Evolutionary conservation across 139 green algal species (phyloP).

Genomic region (Chlamydomonas sphaeroides): DNA sequence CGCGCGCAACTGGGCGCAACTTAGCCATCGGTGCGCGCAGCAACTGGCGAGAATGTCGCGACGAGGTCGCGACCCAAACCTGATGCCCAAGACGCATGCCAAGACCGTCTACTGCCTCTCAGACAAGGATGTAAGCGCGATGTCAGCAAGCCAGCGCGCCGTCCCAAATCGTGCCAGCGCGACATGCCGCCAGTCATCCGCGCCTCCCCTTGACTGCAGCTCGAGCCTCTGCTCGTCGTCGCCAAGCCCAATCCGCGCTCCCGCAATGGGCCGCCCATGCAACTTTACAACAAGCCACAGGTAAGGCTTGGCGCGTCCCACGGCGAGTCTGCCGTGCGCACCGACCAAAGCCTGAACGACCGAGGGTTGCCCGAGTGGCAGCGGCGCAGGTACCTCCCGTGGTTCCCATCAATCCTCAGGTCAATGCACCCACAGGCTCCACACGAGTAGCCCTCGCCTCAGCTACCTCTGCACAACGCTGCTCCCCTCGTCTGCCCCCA

Average conservation of each 20-base stretch:
- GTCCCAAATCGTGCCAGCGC: background rate
- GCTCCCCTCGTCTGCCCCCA: background rate
- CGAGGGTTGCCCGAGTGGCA: too few relatives aligned
- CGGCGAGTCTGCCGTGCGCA: too few relatives aligned
- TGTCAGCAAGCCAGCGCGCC: background rate
- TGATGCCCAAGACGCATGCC: slow-evolving; percentile 18
- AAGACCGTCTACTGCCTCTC: slow-evolving; percentile 20
- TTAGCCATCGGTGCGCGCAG: too few relatives aligned
- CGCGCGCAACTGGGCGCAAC: too few relatives aligned
- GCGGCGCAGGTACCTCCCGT: too few relatives aligned
- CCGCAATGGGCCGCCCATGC: slow-evolving; percentile 20
- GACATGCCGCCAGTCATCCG: background rate
- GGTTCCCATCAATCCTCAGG: too few relatives aligned
- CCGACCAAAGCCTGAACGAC: too few relatives aligned
- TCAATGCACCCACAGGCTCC: too few relatives aligned
- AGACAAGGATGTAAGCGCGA: slow-evolving; percentile 19
- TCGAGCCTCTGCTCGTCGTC: background rate
- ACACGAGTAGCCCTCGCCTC: too few relatives aligned
- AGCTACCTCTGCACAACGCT: too few relatives aligned
- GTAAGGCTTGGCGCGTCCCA: background rate
- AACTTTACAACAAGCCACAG: slow-evolving; percentile 13
- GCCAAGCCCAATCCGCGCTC: slow-evolving; percentile 12
- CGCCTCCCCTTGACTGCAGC: background rate
- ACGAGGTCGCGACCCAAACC: too few relatives aligned
- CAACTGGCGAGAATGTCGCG: too few relatives aligned